phyloP scores from a whole-genome alignment of 768 basidiomycete genomes.

The Lyophyllum semitale region DNA sequence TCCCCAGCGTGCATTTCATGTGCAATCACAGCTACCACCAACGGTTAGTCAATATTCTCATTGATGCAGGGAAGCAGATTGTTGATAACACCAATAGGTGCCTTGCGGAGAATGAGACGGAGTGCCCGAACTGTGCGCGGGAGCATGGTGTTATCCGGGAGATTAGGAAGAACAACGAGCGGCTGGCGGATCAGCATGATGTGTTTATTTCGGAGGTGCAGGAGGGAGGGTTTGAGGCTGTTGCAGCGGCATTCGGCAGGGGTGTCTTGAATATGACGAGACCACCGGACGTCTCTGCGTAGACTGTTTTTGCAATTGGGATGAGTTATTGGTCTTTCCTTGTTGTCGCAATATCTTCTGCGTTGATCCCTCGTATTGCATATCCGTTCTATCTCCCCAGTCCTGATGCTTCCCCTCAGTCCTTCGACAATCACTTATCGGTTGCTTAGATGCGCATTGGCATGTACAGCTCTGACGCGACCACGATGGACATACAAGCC shows the following conservation, averaged over 20 bases:
- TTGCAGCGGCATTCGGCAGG: conserved; percentile 70
- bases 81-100: conserved; percentile 53
- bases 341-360: not conserved
- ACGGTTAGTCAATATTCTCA: conserved; percentile 47
- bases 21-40: conserved; percentile 98
- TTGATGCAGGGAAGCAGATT: not conserved
- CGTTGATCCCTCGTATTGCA: not conserved
- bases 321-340: no score
- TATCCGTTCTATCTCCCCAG: no score
- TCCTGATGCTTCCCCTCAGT: no score
- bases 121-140: conserved; percentile 87
- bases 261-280: conserved; percentile 56
- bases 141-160: conserved; percentile 90
- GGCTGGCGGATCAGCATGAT: conserved; percentile 80
- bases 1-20: conserved; percentile 97
- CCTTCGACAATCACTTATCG: no score
- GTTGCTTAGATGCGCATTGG: no score
- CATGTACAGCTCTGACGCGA: no score
- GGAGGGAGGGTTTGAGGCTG: conserved; percentile 69
- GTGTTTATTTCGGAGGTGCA: conserved; percentile 76
- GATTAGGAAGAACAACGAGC: conserved; percentile 83
- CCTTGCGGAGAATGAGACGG: conserved; percentile 83
- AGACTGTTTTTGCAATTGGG: not conserved
- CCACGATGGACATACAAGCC: no score
- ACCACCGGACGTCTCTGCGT: conserved; percentile 29